phyloP scores from a whole-genome alignment of 2,329 filamentous ascomycete species.

The Aureobasidium sp. region DNA sequence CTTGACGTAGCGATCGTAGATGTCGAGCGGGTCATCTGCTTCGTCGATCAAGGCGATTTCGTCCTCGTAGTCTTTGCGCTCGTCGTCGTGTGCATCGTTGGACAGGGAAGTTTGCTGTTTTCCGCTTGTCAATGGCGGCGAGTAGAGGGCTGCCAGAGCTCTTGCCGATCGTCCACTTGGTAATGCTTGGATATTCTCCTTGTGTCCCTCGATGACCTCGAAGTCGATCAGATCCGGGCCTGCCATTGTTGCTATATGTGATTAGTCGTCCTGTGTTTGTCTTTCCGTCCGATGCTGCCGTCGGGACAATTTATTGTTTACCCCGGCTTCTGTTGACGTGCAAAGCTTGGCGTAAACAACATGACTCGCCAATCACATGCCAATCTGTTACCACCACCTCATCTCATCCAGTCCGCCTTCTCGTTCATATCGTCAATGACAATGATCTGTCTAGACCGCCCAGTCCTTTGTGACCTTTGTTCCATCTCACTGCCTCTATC shows the following conservation, averaged over 20 bases:
- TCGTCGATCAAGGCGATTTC: conserved; percentile 73
- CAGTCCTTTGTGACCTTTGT: neutral
- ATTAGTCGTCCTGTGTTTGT: neutral
- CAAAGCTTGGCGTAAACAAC: conserved; percentile 4
- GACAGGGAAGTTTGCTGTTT: conserved; percentile 33
- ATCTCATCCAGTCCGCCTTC: too few relatives aligned
- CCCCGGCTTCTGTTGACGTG: neutral
- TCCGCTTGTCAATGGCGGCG: conserved; percentile 37
- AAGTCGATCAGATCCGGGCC: conserved; percentile 53
- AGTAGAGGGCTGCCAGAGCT: conserved; percentile 76
- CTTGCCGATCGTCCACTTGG: conserved; percentile 82
- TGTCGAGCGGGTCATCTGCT: conserved; percentile 87
- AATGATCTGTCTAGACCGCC: neutral
- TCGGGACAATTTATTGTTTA: neutral
- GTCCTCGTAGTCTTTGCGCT: conserved; percentile 75
- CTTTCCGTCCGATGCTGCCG: neutral
- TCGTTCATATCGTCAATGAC: neutral
- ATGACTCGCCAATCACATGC: conserved; percentile 9
- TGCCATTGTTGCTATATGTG: conserved; percentile 20
- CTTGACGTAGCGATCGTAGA: conserved; percentile 93
- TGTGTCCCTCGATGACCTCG: conserved; percentile 89
- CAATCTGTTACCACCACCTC: neutral
- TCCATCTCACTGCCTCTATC: neutral
- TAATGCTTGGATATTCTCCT: conserved; percentile 94
- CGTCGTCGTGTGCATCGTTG: conserved; percentile 67